Percentiles rank a stretch among this genome's conserved stretches.
phyloP scores from a whole-genome alignment of 2,329 filamentous ascomycete genomes.

The Fusarium sp. region DNA sequence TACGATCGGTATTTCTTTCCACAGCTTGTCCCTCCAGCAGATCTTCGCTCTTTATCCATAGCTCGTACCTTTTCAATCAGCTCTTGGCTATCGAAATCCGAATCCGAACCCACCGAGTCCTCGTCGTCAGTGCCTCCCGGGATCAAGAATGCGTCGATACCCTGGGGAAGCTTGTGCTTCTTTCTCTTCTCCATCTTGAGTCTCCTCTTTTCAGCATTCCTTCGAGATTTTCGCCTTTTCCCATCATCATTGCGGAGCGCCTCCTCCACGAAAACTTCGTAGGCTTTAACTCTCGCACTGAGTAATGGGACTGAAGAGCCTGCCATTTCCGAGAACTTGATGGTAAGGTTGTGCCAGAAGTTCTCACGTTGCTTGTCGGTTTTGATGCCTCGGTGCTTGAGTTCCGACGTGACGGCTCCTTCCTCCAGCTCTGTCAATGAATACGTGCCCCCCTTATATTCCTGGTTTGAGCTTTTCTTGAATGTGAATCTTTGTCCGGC shows the following conservation, averaged over 20 bases:
- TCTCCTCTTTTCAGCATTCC: background rate
- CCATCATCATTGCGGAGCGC: slow-evolving; percentile 21
- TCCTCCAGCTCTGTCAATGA: slow-evolving; percentile 10
- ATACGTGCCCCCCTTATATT: slow-evolving; percentile 26
- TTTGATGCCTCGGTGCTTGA: slow-evolving; percentile 29
- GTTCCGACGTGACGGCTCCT: slow-evolving; percentile 27
- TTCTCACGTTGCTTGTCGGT: slow-evolving; percentile 31
- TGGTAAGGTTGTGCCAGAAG: slow-evolving; percentile 44
- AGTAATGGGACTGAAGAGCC: slow-evolving; percentile 42
- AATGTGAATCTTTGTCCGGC: slow-evolving; percentile 20
- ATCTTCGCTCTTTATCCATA: slow-evolving; percentile 17
- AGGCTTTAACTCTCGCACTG: slow-evolving; percentile 39
- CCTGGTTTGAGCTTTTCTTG: background rate
- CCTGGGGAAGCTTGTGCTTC: slow-evolving; percentile 17
- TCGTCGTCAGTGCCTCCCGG: slow-evolving; percentile 36
- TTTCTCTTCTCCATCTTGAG: slow-evolving; percentile 9
- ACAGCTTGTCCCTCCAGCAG: slow-evolving; percentile 31
- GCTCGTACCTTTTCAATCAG: slow-evolving; percentile 29
- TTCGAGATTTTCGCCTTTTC: background rate
- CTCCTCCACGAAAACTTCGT: slow-evolving; percentile 40
- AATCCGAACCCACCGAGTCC: slow-evolving; percentile 22
- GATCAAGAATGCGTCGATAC: slow-evolving; percentile 36
- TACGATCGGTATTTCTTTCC: slow-evolving; percentile 11
- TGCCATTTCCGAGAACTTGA: slow-evolving; percentile 32
- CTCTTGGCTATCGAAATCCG: slow-evolving; percentile 8